Evolutionary conservation across 2,329 filamentous ascomycete species (phyloP), one percentile per base, ranked within the genome.

Genomic region (Cladophialophora immunda): DNA sequence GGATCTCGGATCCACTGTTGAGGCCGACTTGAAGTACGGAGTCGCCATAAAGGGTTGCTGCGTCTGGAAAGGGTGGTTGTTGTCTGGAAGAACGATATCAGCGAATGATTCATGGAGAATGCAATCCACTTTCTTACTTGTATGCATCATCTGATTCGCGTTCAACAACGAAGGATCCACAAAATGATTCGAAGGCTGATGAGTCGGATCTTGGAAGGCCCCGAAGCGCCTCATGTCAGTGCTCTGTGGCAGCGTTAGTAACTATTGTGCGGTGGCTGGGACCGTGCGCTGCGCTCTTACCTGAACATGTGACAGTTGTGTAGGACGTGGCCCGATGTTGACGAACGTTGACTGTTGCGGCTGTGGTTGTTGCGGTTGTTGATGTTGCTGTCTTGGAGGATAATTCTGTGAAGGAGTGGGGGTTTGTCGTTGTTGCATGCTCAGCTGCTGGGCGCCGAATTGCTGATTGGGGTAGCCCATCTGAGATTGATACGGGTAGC

Each of bases 321-420:
- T 57, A 68, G 60, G 73, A 66, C 69, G 74, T 71, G 64, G 66
- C 69, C n/a, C 73, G n/a, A 68, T 57, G 47, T 70, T 71, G 55
- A 70, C 62, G 50, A 66, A 73, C 30, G 65, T 69, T 63, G 75
- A 72, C 45, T 75, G 65, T 41, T 76, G 75, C 38, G 75, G 75
- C 55, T 32, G 52, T 27, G 27, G 11, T 41, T 41, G 55, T 41
- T 22, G 55, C 19, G 38, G 59, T 17, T 19, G 25, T 32, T 72
- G 68, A 55, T 74, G 75, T 19, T 74, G 72, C 55, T 69, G 58
- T 68, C 63, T 62, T 73, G 76, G 59, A 78, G 78, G 13, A 78
- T 74, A n/a, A 74, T 76, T 68, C 76, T 64, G 60, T 6, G 66
- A 58, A 22, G 69, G 67, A 13, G 66, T 66, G 1, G 67, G 61